Evolutionary conservation across 169 alveolate species (phyloP).

Genomic region (Cryptosporidium muris): DNA sequence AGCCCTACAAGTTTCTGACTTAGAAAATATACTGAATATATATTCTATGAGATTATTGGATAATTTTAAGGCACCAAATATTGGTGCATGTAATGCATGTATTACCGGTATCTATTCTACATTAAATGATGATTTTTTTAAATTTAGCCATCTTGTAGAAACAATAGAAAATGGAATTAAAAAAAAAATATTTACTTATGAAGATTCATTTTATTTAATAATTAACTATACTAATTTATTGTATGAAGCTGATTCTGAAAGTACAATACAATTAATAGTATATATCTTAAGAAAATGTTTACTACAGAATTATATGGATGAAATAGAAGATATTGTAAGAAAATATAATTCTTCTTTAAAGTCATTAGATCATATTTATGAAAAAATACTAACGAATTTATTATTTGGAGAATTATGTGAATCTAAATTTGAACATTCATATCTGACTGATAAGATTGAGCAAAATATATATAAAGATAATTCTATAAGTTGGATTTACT

Average conservation of each 20-base stretch:
- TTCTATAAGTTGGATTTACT: constrained; percentile 25
- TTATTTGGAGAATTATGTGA: constrained; percentile 6
- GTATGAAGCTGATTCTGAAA: constrained; percentile 19
- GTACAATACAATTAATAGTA: constrained; percentile 37
- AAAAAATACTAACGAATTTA: background rate
- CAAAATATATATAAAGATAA: background rate
- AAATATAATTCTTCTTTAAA: background rate
- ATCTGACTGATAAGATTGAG: background rate
- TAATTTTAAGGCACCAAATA: constrained; percentile 19
- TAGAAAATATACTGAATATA: constrained; percentile 57
- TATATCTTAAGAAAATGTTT: constrained; percentile 26
- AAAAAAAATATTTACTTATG: constrained; percentile 14
- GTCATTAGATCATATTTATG: constrained; percentile 1
- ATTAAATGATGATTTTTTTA: constrained; percentile 17
- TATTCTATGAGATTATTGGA: constrained; percentile 34
- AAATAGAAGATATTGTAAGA: background rate
- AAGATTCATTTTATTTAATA: constrained; percentile 11
- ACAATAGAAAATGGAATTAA: constrained; percentile 66
- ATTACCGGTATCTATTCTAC: too few relatives aligned
- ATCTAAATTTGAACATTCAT: background rate
- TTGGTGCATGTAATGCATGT: constrained; percentile 15
- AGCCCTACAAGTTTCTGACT: constrained; percentile 51
- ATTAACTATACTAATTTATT: constrained; percentile 32
- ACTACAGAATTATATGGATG: background rate
- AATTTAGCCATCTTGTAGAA: constrained; percentile 11